A percentile compares a stretch with the other conserved stretches of the same genome.
Conservation (phyloP, 257 asterid genomes). For the Scutellaria baicalensis region DNA sequence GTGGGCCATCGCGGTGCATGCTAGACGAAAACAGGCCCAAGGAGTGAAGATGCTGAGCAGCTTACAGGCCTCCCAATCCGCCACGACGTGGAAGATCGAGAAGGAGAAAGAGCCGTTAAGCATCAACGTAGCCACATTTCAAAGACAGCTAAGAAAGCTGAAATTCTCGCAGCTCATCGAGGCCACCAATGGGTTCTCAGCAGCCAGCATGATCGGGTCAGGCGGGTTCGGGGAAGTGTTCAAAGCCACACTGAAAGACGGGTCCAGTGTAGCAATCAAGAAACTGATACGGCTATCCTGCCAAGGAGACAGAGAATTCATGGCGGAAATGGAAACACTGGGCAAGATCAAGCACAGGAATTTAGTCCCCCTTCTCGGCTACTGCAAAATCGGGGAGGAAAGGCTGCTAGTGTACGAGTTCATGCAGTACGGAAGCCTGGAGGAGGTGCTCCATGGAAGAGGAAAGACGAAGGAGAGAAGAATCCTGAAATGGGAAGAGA, state of each 20-base stretch:
- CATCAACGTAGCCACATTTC: constrained; percentile 91
- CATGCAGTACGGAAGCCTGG: constrained; percentile 81
- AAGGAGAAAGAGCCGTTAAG: constrained; percentile 97
- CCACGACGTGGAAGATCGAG: constrained; percentile 92
- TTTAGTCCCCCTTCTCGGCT: constrained; percentile 76
- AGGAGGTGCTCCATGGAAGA: constrained; percentile 73
- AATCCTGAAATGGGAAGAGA: constrained; percentile 64
- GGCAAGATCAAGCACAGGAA: constrained; percentile 90
- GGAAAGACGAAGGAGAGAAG: constrained; percentile 25
- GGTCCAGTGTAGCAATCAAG: constrained; percentile 86
- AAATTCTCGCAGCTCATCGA: constrained; percentile 83
- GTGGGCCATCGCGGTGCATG: constrained; percentile 78
- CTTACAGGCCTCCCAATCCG: constrained; percentile 56
- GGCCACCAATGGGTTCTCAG: constrained; percentile 89
- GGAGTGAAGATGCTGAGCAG: constrained; percentile 72
- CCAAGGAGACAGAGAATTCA: constrained; percentile 89
- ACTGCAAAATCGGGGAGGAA: constrained; percentile 90
- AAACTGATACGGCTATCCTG: constrained; percentile 74
- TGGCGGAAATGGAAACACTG: constrained; percentile 95
- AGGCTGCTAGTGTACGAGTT: constrained; percentile 78
- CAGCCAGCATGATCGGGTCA: constrained; percentile 78
- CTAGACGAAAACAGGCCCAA: constrained; percentile 59
- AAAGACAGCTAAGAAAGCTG: constrained; percentile 67
- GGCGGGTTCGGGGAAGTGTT: constrained; percentile 96
- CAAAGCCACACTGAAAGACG: constrained; percentile 82